Base-by-base conservation (phyloP, 2,329 filamentous ascomycete species). In the Aspergillus uvarum region DNA sequence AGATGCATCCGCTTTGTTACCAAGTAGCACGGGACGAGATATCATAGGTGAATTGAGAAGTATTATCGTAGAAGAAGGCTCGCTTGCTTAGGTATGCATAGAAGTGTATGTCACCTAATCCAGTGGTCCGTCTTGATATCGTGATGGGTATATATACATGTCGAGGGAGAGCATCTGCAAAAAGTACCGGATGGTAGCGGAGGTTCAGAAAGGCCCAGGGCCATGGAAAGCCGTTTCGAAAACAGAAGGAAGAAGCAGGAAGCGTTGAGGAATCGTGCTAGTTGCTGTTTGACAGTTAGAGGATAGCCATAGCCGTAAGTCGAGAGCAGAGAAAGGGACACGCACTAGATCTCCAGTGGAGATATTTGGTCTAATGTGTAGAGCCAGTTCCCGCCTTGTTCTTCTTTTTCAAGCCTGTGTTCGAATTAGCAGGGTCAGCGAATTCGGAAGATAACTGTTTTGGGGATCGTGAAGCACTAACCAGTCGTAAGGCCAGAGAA, bases 361-460 rank as follows among this genome's bases (percentile, higher is more conserved):
- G 95, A 96, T 73, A 99, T 89, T 76, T 96, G 89, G 76, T 99
- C 95, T 58, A 98, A 91, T 72, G 94, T 92, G 78, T 96, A 98
- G 63, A 97, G 85, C 95, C 95, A 99, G 73, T 97, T 96, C 59
- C 92, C 91, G 66, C 92, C 93, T 71, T 88, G 87, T 80, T 98
- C 95, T 78, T 98, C 95, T 58, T 89, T 90, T 68, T 90, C 85
- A 56, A 96, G 85, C 92, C 82, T 84, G 54, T 21, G 21, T 35
- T 35, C 22, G 12, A 29, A 31, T 38, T 54, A 19, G 35, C 7
- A 32, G 35, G 32, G 10, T 12, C 29, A 29, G 29, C 16, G 38
- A 51, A 24, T 22, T 47, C 50, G 3, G 16, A 19, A 52, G 5
- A 48, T 19, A 53, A 55, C 6, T 12, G 24, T 19, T 31, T 32